Evolutionary conservation across 176 grass and related monocot species (phyloP).

Genomic region (Musa itinerans): DNA sequence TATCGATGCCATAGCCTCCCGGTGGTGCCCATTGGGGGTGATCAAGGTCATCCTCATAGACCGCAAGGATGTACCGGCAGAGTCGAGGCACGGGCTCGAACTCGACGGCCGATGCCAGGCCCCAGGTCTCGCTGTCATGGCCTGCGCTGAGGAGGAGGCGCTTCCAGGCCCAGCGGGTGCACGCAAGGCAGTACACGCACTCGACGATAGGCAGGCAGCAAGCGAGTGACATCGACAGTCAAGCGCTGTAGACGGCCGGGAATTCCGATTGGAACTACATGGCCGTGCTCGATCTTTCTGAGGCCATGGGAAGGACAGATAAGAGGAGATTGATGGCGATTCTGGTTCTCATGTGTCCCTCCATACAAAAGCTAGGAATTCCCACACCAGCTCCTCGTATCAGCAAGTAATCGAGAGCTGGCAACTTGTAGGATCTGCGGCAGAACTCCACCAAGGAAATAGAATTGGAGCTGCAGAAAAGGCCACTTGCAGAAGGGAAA

Average conservation of each 20-base stretch:
- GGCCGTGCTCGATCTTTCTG: background rate
- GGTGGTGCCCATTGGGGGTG: conserved; percentile 70
- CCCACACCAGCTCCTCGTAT: background rate
- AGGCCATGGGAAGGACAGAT: background rate
- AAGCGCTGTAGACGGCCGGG: background rate
- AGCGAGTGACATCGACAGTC: conserved; percentile 6
- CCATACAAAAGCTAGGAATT: background rate
- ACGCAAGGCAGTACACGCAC: conserved; percentile 87
- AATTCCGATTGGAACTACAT: background rate
- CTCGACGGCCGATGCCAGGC: conserved; percentile 45
- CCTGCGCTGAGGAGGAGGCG: conserved; percentile 59
- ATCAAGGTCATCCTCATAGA: conserved; percentile 88
- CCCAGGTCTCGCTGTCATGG: conserved; percentile 92
- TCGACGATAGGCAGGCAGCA: conserved; percentile 37
- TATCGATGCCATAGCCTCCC: conserved; percentile 67
- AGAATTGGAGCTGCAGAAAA: too few relatives aligned
- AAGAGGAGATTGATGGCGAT: background rate
- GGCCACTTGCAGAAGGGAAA: background rate
- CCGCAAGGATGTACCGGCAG: conserved; percentile 65
- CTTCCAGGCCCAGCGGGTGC: conserved; percentile 74
- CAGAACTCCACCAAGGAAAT: background rate
- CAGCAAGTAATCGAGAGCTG: background rate
- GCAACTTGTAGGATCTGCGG: background rate
- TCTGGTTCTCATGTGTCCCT: background rate
- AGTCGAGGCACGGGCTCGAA: conserved; percentile 69